phyloP scores from a whole-genome alignment of 1,139 yeast species.

The Candida tunisiensis region DNA sequence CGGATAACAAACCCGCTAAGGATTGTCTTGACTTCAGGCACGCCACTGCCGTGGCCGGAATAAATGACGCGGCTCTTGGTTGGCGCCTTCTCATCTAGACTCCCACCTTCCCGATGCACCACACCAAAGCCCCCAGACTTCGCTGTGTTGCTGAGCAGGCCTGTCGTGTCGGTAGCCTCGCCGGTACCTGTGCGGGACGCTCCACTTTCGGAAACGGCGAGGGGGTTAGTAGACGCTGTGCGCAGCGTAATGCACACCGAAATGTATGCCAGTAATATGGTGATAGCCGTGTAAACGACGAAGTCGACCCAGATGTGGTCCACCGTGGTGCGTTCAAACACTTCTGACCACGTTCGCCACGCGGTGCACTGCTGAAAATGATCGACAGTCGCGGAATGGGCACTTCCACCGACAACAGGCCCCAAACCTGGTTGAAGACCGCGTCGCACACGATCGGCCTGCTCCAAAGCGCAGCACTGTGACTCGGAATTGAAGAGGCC shows the following conservation, averaged over 20 bases:
- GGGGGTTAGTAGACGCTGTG: background rate
- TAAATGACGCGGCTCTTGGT: slow-evolving; percentile 21
- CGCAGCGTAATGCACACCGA: no score
- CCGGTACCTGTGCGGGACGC: no score
- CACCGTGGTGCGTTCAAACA: slow-evolving; percentile 26
- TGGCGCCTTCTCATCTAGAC: slow-evolving; percentile 38
- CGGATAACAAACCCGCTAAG: slow-evolving; percentile 78
- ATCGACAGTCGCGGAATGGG: no score
- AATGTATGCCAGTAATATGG: no score
- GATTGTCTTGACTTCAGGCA: slow-evolving; percentile 89
- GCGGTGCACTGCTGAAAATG: slow-evolving; percentile 29
- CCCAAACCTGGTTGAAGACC: slow-evolving; percentile 2
- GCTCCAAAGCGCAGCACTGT: slow-evolving; percentile 25
- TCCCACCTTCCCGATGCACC: slow-evolving; percentile 31
- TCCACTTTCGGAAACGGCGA: no score
- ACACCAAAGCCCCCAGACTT: no score
- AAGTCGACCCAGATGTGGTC: no score
- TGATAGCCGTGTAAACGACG: no score
- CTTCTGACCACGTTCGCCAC: no score
- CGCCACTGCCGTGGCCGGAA: slow-evolving; percentile 74
- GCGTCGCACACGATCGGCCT: slow-evolving; percentile 3
- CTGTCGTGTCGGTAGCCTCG: slow-evolving; percentile 1
- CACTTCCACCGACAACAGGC: no score
- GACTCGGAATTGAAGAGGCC: no score
- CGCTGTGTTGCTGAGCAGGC: slow-evolving; percentile 1